Evolutionary conservation across 257 asterid genomes (phyloP), one percentile per base, ranked within the genome.

Genomic region (Mentha longifolia): DNA sequence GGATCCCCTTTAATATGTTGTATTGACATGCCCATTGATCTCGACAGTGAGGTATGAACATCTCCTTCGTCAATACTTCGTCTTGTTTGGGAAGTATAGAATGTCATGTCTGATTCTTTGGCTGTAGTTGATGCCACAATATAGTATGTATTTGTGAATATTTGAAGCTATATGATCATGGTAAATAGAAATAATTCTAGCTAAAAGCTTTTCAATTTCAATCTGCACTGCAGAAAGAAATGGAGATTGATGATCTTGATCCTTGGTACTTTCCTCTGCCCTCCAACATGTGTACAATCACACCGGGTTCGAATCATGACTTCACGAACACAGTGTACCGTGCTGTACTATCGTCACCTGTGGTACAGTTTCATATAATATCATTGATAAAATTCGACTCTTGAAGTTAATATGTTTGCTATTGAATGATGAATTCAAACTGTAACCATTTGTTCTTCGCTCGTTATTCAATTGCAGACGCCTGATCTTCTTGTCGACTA

Each of bases 181-280:
- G 46, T 19, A 43, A 68, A 28, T 20, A 39, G 41, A 58, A 67
- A 16, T 59, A 64, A 59, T 58, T 71, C 33, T 55, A 52, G 64
- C 52, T 47, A 5, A 4, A 14, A 74, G 61, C 28, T 78, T 35
- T 46, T 45, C 7, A 46, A 43, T 73, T 63, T 68, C 69, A 58
- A 58, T 64, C 43, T 61, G 17, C 78, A 54, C 37, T 74, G 81
- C 90, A 94, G 97, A 78, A 79, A 8, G 75, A 76, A 61, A 65
- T 73, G 89, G 80, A 79, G 73, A 82, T 89, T 28, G 88, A 84
- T 41, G 93, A 83, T 85, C 84, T 87, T 43, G 71, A 82, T 78
- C 97, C 99, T 15, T 91, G 99, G 97, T 84, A 81, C 80, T 94
- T 94, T 71, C 97, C 99, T 70, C 72, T 91, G 72, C 97, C 97